These are phyloP conservation scores for Neurospora sp. DNA, from an alignment of 495 filamentous ascomycete genomes.

Conservation along the genomic window DNA sequence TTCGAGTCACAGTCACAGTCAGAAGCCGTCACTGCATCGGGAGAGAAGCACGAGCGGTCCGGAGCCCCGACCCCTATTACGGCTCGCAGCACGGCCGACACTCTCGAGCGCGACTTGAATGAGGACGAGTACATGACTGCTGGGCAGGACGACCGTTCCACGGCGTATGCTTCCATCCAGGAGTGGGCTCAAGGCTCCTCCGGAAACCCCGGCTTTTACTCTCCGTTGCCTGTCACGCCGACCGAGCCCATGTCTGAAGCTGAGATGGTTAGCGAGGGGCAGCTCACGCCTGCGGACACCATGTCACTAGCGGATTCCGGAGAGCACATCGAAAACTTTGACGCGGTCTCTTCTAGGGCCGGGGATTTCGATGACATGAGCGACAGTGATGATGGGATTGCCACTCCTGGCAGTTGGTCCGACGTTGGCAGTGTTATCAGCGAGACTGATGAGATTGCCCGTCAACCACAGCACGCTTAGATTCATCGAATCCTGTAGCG, in stretches of 20 bases:
- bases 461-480: not conserved
- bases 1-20: conserved; percentile 14
- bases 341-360: conserved; percentile 21
- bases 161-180: conserved; percentile 41
- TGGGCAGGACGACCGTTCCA: conserved; percentile 24
- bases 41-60: not conserved
- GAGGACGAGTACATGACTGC: conserved; percentile 38
- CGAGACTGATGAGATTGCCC: conserved; percentile 32
- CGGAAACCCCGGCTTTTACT: conserved; percentile 36
- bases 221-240: conserved; percentile 35
- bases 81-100: conserved; percentile 5
- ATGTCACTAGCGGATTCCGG: conserved; percentile 34
- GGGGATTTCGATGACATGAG: conserved; percentile 52
- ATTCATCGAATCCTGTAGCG: not conserved
- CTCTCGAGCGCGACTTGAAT: conserved; percentile 25
- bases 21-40: conserved; percentile 2
- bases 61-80: conserved; percentile 2
- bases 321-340: conserved; percentile 24
- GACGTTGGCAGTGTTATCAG: conserved; percentile 68
- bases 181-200: conserved; percentile 42
- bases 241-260: conserved; percentile 29
- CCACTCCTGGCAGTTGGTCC: conserved; percentile 66
- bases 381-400: conserved; percentile 48
- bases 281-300: conserved; percentile 42
- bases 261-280: conserved; percentile 35